Conservation (phyloP, 1,284 basidiomycete species). For the Jaminaea rosea region DNA sequence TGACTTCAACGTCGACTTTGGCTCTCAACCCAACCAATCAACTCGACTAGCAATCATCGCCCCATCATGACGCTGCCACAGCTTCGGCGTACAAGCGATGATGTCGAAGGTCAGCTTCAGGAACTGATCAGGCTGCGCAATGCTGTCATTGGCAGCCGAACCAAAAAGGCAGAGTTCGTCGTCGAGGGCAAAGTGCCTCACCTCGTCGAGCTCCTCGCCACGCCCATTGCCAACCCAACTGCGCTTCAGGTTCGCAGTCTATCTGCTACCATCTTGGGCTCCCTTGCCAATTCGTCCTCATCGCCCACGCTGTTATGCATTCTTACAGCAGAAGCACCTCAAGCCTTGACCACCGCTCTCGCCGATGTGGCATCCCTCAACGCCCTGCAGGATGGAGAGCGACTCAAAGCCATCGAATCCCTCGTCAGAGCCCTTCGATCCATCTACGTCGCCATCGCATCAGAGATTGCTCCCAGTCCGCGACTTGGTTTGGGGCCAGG, state of each 20-base stretch:
- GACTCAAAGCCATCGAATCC: constrained; percentile 16
- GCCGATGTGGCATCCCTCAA: background rate
- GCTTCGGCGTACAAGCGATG: no score
- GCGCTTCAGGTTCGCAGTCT: constrained; percentile 7
- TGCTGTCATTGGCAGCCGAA: constrained; percentile 14
- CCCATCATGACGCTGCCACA: no score
- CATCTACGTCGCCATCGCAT: constrained; percentile 28
- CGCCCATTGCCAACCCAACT: background rate
- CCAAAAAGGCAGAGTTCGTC: constrained; percentile 10
- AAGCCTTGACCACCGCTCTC: constrained; percentile 6
- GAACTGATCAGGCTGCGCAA: constrained; percentile 11
- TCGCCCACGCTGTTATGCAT: constrained; percentile 14
- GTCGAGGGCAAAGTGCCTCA: constrained; percentile 7
- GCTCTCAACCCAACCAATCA: no score
- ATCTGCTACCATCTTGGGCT: constrained; percentile 17
- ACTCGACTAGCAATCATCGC: no score
- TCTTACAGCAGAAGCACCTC: constrained; percentile 8
- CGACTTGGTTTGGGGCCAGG: constrained; percentile 37
- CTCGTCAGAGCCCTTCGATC: constrained; percentile 27
- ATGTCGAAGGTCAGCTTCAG: background rate
- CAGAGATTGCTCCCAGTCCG: constrained; percentile 29
- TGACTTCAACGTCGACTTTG: no score
- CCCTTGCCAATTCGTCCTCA: constrained; percentile 15
- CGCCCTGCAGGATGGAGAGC: background rate
- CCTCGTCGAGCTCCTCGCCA: constrained; percentile 1